phyloP scores from a whole-genome alignment of 352 stramenopile genomes.

The Pythium volutum region DNA sequence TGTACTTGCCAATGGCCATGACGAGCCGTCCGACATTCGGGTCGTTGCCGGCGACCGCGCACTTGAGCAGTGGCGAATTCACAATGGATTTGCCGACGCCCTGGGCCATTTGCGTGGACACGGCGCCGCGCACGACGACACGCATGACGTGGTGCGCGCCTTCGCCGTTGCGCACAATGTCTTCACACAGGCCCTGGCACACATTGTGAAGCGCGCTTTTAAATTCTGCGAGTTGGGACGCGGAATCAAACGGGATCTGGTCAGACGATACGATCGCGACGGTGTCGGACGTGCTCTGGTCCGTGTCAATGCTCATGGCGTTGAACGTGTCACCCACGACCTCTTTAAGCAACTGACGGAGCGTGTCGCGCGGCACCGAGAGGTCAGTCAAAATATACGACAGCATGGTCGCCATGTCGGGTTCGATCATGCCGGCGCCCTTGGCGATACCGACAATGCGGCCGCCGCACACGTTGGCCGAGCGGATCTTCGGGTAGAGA shows the following conservation, averaged over 20 bases:
- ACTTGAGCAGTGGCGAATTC: conserved; percentile 98
- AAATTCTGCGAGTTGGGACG: conserved; percentile 84
- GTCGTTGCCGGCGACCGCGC: conserved; percentile 97
- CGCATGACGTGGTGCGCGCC: conserved; percentile 97
- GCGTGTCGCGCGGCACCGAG: conserved; percentile 74
- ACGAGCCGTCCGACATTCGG: conserved; percentile 97
- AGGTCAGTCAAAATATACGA: conserved; percentile 87
- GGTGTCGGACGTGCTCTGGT: conserved; percentile 98
- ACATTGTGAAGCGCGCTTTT: conserved; percentile 90
- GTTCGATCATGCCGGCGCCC: conserved; percentile 98
- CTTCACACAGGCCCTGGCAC: conserved; percentile 92
- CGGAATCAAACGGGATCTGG: conserved; percentile 85
- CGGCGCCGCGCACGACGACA: conserved; percentile 87
- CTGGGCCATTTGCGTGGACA: conserved; percentile 75
- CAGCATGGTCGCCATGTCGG: conserved; percentile 94
- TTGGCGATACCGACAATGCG: conserved; percentile 97
- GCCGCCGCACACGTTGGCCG: conserved; percentile 74
- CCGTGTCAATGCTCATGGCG: conserved; percentile 95
- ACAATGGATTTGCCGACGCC: conserved; percentile 91
- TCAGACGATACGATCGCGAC: conserved; percentile 94
- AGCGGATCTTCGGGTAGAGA: conserved; percentile 90
- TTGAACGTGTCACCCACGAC: conserved; percentile 90
- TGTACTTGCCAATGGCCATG: conserved; percentile 95
- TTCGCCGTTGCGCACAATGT: conserved; percentile 99
- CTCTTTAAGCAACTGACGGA: conserved; percentile 75